A percentile compares a stretch with the other conserved stretches of the same genome.
phyloP scores from a whole-genome alignment of 345 rosid species.

The Cochlearia excelsa region DNA sequence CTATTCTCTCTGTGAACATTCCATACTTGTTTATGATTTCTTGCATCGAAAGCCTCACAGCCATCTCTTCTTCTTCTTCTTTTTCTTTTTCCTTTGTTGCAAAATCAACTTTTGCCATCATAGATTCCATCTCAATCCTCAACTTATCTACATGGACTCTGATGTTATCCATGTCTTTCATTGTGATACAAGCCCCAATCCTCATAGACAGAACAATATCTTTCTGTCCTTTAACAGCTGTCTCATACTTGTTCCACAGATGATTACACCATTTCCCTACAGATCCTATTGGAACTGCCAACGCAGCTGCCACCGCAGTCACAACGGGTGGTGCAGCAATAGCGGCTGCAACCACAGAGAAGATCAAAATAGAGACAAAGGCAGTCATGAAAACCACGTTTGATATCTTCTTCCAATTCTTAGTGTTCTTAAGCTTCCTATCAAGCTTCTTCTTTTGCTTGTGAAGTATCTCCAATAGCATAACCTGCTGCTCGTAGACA shows the following conservation, averaged over 20 bases:
- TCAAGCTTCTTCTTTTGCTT: conserved; percentile 60
- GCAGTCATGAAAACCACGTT: conserved; percentile 69
- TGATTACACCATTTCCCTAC: conserved; percentile 79
- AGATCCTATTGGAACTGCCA: conserved; percentile 58
- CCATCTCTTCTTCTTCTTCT: conserved; percentile 46
- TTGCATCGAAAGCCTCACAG: conserved; percentile 59
- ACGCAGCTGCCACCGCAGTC: conserved; percentile 66
- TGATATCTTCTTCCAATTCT: conserved; percentile 71
- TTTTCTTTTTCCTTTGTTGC: conserved; percentile 33
- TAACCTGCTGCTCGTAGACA: conserved; percentile 54
- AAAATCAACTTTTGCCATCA: conserved; percentile 50
- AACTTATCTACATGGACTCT: conserved; percentile 47
- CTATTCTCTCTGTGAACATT: conserved; percentile 52
- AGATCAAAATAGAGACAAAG: conserved; percentile 65
- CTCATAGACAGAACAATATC: conserved; percentile 48
- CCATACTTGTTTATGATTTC: conserved; percentile 72
- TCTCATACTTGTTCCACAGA: conserved; percentile 65
- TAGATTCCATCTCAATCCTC: conserved; percentile 52
- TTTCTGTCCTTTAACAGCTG: conserved; percentile 52
- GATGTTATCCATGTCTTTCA: conserved; percentile 65
- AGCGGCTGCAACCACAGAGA: conserved; percentile 91
- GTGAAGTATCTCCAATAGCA: conserved; percentile 46
- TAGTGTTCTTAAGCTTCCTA: conserved; percentile 59
- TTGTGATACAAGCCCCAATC: conserved; percentile 45
- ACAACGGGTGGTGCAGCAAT: conserved; percentile 72